Conservation (phyloP, 768 basidiomycete species). For the Mycena polygramma region DNA sequence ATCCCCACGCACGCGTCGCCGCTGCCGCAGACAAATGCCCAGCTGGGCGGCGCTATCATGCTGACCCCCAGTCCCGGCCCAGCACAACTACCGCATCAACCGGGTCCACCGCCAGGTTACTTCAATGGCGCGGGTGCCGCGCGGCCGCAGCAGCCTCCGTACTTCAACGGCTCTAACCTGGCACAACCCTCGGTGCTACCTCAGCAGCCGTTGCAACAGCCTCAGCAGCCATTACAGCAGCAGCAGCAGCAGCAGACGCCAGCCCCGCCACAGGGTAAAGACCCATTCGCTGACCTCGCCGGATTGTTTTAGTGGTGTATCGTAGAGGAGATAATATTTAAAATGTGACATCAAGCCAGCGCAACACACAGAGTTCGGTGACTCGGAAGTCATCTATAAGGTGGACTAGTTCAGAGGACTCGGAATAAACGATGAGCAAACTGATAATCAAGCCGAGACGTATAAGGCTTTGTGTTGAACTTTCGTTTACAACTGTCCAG, state of each 20-base stretch:
- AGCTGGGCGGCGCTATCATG: constrained; percentile 54
- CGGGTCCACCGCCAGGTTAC: constrained; percentile 38
- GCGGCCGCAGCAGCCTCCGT: constrained; percentile 38
- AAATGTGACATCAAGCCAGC: not conserved
- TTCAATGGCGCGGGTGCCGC: constrained; percentile 22
- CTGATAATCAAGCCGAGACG: no score
- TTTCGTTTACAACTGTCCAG: no score
- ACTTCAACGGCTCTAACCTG: constrained; percentile 34
- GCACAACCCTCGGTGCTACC: constrained; percentile 3
- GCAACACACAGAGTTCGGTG: no score
- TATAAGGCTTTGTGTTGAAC: no score
- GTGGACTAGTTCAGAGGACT: no score
- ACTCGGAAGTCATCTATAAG: no score
- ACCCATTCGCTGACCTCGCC: constrained; percentile 88
- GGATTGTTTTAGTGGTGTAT: constrained; percentile 69
- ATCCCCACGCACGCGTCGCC: constrained; percentile 14
- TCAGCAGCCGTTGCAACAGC: constrained; percentile 14
- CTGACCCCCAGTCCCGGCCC: constrained; percentile 51
- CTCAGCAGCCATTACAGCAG: no score
- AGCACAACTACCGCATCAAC: constrained; percentile 20
- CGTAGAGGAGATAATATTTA: constrained; percentile 23
- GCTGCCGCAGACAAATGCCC: constrained; percentile 40
- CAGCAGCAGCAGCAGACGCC: constrained; percentile 28
- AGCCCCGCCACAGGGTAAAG: constrained; percentile 64
- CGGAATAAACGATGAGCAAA: no score